phyloP scores from a whole-genome alignment of 2,329 filamentous ascomycete species.

The Calonectria fujianensis region DNA sequence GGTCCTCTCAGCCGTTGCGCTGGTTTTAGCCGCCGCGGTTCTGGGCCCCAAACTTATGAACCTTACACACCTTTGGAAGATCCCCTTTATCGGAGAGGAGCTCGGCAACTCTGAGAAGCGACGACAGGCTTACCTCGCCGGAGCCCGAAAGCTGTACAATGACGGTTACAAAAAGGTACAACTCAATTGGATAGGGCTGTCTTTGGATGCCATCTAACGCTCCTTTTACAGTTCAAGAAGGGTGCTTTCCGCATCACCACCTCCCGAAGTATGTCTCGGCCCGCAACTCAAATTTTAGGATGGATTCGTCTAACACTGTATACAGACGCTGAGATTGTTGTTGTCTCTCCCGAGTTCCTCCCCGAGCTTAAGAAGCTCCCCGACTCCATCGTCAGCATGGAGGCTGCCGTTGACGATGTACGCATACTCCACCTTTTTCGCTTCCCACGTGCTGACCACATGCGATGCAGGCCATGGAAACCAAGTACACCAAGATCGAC shows the following conservation, averaged over 20 bases:
- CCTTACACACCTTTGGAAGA: conserved; percentile 17
- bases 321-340: conserved; percentile 40
- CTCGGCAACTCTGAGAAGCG: conserved; percentile 40
- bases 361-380: conserved; percentile 43
- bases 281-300: not conserved
- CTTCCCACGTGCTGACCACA: conserved; percentile 17
- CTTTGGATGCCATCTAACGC: not conserved
- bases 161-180: conserved; percentile 41
- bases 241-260: conserved; percentile 45
- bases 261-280: conserved; percentile 29
- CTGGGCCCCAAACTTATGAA: not conserved
- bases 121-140: conserved; percentile 41
- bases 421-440: not conserved
- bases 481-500: conserved; percentile 59
- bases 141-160: conserved; percentile 40
- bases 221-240: conserved; percentile 38
- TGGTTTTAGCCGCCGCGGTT: conserved; percentile 1
- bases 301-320: conserved; percentile 12
- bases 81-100: conserved; percentile 36
- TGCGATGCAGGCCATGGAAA: conserved; percentile 53
- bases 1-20: conserved; percentile 15
- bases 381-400: conserved; percentile 42
- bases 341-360: conserved; percentile 43
- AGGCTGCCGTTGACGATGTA: conserved; percentile 45
- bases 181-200: not conserved